Evolutionary conservation across 495 filamentous ascomycete species (phyloP), one percentile per base, ranked within the genome.

Genomic region (Bombardia bombarda): DNA sequence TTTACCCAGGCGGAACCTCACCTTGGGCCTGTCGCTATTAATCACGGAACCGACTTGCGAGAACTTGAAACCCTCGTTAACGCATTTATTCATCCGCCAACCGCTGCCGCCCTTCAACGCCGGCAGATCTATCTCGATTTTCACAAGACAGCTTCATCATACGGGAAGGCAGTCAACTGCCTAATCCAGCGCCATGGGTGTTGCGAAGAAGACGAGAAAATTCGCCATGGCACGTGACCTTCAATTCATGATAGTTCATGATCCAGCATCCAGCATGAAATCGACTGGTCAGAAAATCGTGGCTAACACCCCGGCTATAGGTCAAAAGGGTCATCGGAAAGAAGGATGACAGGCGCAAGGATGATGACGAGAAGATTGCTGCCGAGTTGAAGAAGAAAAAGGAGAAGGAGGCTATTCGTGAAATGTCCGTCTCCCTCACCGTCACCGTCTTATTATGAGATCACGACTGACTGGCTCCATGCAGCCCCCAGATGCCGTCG

Each of bases 401-500:
- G 79, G 45, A 66, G 66, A 45, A 57, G 38, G 73, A 79, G 25
- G 56, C 79, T 24, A 67, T 85, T 9, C 82, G 83, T 28, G 82
- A 87, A 65, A 75, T 87, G 77, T 83, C 59, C 14, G 61, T 45
- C n/a, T 9, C 13, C 25, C 28, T 35, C 22, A 1, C 16, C 21
- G 10, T 18, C 32, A 16, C 3, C 38, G 9, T n/a, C 3, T 32
- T 6, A 14, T 17, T 31, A n/a, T 38, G 14, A 35, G 22, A 19
- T 31, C 32, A 34, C 31, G 45, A 30, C 33, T 49, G 42, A 43
- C 36, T 16, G 16, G 31, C 7, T 39, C 61, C 42, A 54, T 61
- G 61, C 47, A 75, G 78, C 25, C 77, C 83, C 9, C 83, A 90
- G 63, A 80, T 84, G 41, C 83, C 90, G 6, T 89, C 88, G 7